These are phyloP conservation scores for Teratosphaeria pseudoeucalypti DNA, from an alignment of 2,329 filamentous ascomycete species.

Conservation along the genomic window DNA sequence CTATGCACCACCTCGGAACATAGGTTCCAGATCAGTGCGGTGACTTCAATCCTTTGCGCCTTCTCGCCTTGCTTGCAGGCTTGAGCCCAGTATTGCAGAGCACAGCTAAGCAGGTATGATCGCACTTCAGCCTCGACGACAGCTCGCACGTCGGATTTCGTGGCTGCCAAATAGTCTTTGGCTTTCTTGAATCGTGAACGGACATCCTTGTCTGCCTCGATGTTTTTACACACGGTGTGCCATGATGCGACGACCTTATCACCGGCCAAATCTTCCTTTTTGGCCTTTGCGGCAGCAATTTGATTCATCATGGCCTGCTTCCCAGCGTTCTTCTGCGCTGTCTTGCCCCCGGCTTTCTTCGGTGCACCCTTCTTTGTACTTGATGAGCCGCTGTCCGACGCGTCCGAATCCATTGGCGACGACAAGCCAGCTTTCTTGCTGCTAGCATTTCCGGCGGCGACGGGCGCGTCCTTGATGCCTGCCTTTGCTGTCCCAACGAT, in stretches of 20 bases:
- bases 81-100: conserved; percentile 40
- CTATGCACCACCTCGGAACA: conserved; percentile 29
- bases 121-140: conserved; percentile 37
- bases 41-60: conserved; percentile 30
- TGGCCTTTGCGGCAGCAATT: conserved; percentile 31
- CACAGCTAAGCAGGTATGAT: conserved; percentile 40
- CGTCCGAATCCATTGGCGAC: conserved; percentile 21
- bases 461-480: conserved; percentile 4
- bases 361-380: conserved; percentile 16
- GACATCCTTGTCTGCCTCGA: conserved; percentile 37
- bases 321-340: conserved; percentile 23
- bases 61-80: conserved; percentile 27
- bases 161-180: conserved; percentile 37
- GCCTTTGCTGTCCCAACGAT: conserved; percentile 32
- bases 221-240: conserved; percentile 34
- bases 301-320: conserved; percentile 37
- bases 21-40: conserved; percentile 39
- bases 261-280: conserved; percentile 31
- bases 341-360: conserved; percentile 23
- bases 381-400: conserved; percentile 16
- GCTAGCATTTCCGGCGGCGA: background rate
- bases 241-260: conserved; percentile 37
- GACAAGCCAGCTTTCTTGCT: conserved; percentile 10
- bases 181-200: conserved; percentile 40
- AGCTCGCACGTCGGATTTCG: conserved; percentile 30